Evolutionary conservation across 495 filamentous ascomycete genomes (phyloP), one percentile per base, ranked within the genome.

Genomic region (Penicillium ochrochloron): DNA sequence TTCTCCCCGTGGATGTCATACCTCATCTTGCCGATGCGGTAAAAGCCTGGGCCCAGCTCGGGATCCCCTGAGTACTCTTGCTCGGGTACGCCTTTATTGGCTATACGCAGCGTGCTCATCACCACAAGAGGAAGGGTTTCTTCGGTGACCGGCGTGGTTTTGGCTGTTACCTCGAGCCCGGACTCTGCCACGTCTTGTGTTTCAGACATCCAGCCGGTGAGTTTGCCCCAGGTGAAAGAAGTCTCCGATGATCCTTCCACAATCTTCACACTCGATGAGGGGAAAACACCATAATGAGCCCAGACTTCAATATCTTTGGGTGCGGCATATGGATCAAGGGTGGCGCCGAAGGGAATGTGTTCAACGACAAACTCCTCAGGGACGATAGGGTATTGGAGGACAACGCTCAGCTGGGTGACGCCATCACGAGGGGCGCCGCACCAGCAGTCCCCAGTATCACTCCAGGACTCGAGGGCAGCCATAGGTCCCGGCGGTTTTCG

Each of bases 331-430:
- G 79, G 75, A 4, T 71, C 53, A 10, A 75, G 61, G 9, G 73
- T 74, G 15, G 76, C 72, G 7, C 70, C 66, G 17, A 69, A 72
- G 3, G 80, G 77, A 2, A 82, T 68, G 62, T 84, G 79, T 60
- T 85, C 82, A 15, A 85, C 72, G 2, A 83, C 72, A 0, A 84
- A 69, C 27, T 83, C 80, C 41, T 83, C 80, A 0, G 82, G 80
- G 5, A 81, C 72, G 25, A 83, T 81, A 1, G 62, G 61, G 14
- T 68, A 74, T 7, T 73, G 66, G 0, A 83, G 70, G 0, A 66
- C 35, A 5, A 83, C 68, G 11, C 71, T 60, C 6, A 85, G 66
- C 60, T 85, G 83, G 7, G 79, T 59, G 46, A 76, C 73, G 6
- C 79, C 80, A 23, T 73, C 50, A 10, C 72, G 71, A 19, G 74